These are phyloP conservation scores for Adiantum capillusveneris DNA, from an alignment of 75 land plant genomes.

Conservation along the genomic window DNA sequence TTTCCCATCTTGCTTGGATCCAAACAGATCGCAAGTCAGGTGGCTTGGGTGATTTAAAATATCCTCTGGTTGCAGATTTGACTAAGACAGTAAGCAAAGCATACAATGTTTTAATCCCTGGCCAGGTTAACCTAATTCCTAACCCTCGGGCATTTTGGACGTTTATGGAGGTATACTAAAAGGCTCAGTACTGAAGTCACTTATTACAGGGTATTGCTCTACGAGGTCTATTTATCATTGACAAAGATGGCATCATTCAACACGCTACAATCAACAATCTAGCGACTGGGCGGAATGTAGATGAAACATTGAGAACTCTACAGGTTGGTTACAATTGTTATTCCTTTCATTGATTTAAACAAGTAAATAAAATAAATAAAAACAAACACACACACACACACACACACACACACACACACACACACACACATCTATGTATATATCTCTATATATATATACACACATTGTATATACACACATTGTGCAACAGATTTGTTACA, in stretches of 20 bases:
- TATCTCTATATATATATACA: no score
- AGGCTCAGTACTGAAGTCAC: not conserved
- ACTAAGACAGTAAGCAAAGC: slow-evolving; percentile 76
- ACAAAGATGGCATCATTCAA: slow-evolving; percentile 94
- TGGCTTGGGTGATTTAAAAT: slow-evolving; percentile 73
- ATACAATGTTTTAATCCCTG: slow-evolving; percentile 12
- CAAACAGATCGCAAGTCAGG: slow-evolving; percentile 95
- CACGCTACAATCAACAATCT: slow-evolving; percentile 98
- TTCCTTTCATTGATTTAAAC: no score
- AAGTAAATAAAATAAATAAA: no score
- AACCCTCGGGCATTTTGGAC: not conserved
- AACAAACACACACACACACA: no score
- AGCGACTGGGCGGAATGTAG: slow-evolving; percentile 95
- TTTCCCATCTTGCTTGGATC: slow-evolving; percentile 95
- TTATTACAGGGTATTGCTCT: slow-evolving; percentile 47
- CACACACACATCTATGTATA: no score
- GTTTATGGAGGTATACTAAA: no score
- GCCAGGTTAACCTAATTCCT: slow-evolving; percentile 31
- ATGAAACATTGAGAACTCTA: slow-evolving; percentile 87
- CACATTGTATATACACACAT: no score
- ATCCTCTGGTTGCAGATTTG: slow-evolving; percentile 53
- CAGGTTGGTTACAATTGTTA: no score
- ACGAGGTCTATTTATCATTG: slow-evolving; percentile 89
- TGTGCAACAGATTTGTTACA: not conserved
- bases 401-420: no score